phyloP scores from a whole-genome alignment of 768 basidiomycete species.

The Pleurotus salmoneostramineus region DNA sequence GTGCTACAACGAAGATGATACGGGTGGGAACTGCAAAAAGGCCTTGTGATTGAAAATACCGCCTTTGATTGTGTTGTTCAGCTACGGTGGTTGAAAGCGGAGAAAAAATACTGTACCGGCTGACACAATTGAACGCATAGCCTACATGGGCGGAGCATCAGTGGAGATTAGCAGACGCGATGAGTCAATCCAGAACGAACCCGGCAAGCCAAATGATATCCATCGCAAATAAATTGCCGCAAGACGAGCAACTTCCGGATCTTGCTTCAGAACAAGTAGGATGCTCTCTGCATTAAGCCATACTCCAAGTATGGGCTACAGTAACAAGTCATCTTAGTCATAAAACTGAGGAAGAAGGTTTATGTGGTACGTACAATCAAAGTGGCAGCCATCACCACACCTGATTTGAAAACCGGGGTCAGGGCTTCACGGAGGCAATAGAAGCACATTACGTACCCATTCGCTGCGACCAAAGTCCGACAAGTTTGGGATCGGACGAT shows the following conservation, averaged over 20 bases:
- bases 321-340: not conserved
- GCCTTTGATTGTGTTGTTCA: conserved; percentile 24
- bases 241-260: conserved; percentile 76
- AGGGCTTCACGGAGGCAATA: conserved; percentile 18
- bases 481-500: conserved; percentile 73
- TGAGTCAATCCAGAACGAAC: conserved; percentile 17
- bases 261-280: conserved; percentile 72
- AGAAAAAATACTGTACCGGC: conserved; percentile 26
- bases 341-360: not conserved
- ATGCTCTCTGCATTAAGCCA: conserved; percentile 86
- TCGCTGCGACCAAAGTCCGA: conserved; percentile 89
- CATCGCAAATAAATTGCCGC: conserved; percentile 77
- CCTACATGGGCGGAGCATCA: conserved; percentile 21
- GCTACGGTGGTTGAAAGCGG: conserved; percentile 3
- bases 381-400: conserved; percentile 11
- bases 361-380: conserved; percentile 8
- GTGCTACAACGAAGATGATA: conserved; percentile 79
- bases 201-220: conserved; percentile 75
- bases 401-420: not conserved
- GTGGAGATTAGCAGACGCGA: not conserved
- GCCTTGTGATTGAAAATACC: conserved; percentile 62
- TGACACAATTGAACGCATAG: conserved; percentile 50
- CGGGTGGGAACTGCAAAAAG: conserved; percentile 83
- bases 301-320: conserved; percentile 51
- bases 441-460: conserved; percentile 54